Evolutionary conservation across 306 rosid genomes (phyloP), one percentile per base, ranked within the genome.

Genomic region (Rosa multiflora): DNA sequence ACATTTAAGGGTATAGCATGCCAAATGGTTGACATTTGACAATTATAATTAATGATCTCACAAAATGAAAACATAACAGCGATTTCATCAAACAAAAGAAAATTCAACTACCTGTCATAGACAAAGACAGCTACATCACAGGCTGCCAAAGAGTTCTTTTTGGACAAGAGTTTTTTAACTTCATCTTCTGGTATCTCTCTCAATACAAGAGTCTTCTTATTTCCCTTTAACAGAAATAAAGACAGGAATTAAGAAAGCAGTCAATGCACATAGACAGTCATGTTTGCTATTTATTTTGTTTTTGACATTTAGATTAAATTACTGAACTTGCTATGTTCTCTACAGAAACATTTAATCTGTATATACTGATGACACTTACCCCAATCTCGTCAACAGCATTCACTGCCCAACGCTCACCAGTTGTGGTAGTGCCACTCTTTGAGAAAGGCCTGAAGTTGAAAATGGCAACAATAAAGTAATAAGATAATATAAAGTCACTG

Each of bases 81-180:
- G 23, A 72, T 23, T 42, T 46, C 21, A 69, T 35, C 51, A 49
- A 76, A 73, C 3, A 76, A 74, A 32, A 61, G 62, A 46, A 29
- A 63, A 40, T 44, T 12, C 63, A 74, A 42, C 66, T 85, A 95
- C 99, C 95, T 83, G 87, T 92, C 97, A 83, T 88, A 89, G 79
- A 95, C 96, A 73, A 95, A 95, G 78, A 90, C 88, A 82, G 98
- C 98, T 67, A 90, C 98, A 79, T 95, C 99, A 74, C 96, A 95
- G 29, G 87, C 85, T 64, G 97, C 96, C 85, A 95, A 89, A 89
- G 75, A 92, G 76, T 93, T 93, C 85, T 84, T 83, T 51, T 83
- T 81, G 66, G 89, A 85, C 75, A 95, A 81, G 78, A 79, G 73
- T 48, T 72, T 76, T 10, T 87, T 82, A 15, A 90, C 88, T 85